Evolutionary conservation across 2,329 filamentous ascomycete genomes (phyloP), one percentile per base, ranked within the genome.

Genomic region (Fusarium sp.): DNA sequence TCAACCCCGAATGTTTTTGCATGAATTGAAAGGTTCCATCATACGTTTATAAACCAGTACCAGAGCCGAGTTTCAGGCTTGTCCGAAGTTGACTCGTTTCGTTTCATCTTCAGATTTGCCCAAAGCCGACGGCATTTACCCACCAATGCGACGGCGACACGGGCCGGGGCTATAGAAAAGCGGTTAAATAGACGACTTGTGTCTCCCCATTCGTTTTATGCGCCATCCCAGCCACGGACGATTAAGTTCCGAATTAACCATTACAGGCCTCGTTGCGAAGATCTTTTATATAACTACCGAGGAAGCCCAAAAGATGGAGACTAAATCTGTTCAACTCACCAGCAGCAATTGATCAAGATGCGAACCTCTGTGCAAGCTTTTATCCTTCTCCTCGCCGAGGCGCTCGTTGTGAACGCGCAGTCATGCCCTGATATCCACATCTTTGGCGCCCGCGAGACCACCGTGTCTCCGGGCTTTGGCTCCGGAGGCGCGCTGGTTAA

Each of bases 391-490:
- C 23, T 69, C 1, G 66, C 61, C 40, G 65, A 62, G 3, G 18
- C 58, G 2, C 9, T 69, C 15, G 47, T 51, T 2, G 70, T 36
- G 6, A 62, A 60, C 16, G 69, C 62, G 1, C 66, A 73, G 39
- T 71, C 73, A 63, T 85, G 83, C 65, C 82, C 83, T 1, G 71
- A 71, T 13, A 75, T 86, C 34, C 82, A 86, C 73, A 78, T 86
- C 36, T 84, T 85, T 39, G 84, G 82, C 3, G 84, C 84, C 2
- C 82, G 84, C 12, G 84, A 85, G 75, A 86, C 84, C 8, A 84
- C 83, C 0, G 87, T 85, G 0, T 75, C 82, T 5, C 80, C 83
- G 2, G 88, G 88, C 2, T 89, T 85, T 66, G 88, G 88, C 9
- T 83, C 85, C 0, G 80, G 85, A 3, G 79, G 80, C 23, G 82